Percentiles rank a stretch among this genome's conserved stretches.
These are phyloP conservation scores for Trichoderma pleuroti DNA, from an alignment of 2,329 filamentous ascomycete genomes.

Conservation along the genomic window DNA sequence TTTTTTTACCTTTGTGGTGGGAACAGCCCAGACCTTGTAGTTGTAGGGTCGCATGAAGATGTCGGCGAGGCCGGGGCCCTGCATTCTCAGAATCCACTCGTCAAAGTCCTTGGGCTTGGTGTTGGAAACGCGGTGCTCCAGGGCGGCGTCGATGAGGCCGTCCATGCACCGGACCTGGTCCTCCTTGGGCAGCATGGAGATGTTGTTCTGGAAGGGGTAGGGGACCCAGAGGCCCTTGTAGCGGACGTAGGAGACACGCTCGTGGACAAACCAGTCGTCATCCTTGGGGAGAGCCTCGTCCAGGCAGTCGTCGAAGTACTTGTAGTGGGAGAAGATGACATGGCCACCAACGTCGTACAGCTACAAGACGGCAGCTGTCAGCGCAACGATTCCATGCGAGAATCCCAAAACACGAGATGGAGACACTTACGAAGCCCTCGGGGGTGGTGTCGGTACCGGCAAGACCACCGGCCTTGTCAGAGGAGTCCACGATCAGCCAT, in stretches of 20 bases:
- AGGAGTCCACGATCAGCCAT: constrained; percentile 93
- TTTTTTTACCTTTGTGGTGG: constrained; percentile 79
- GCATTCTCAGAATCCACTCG: constrained; percentile 95
- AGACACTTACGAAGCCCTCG: constrained; percentile 92
- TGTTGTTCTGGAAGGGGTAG: constrained; percentile 99
- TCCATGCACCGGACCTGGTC: constrained; percentile 94
- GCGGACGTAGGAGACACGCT: constrained; percentile 98
- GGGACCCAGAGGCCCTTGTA: constrained; percentile 97
- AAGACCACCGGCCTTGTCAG: constrained; percentile 88
- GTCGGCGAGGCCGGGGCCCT: constrained; percentile 83
- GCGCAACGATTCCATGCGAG: neutral
- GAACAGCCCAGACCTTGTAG: constrained; percentile 99
- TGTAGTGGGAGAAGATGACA: constrained; percentile 99
- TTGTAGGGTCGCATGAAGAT: constrained; percentile 99
- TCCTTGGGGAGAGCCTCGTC: constrained; percentile 92
- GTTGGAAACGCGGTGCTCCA: constrained; percentile 80
- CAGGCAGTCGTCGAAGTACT: constrained; percentile 99
- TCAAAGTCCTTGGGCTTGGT: constrained; percentile 96
- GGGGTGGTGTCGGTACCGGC: constrained; percentile 92
- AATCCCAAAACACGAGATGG: constrained; percentile 10
- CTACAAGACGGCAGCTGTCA: constrained; percentile 42
- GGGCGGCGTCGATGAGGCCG: constrained; percentile 89
- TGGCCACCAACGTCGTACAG: constrained; percentile 98
- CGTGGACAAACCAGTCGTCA: constrained; percentile 94
- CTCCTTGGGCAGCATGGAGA: constrained; percentile 95